Percentiles rank a stretch among this genome's conserved stretches.
phyloP scores from a whole-genome alignment of 1,284 basidiomycete genomes.

The Amylostereum areolatum region DNA sequence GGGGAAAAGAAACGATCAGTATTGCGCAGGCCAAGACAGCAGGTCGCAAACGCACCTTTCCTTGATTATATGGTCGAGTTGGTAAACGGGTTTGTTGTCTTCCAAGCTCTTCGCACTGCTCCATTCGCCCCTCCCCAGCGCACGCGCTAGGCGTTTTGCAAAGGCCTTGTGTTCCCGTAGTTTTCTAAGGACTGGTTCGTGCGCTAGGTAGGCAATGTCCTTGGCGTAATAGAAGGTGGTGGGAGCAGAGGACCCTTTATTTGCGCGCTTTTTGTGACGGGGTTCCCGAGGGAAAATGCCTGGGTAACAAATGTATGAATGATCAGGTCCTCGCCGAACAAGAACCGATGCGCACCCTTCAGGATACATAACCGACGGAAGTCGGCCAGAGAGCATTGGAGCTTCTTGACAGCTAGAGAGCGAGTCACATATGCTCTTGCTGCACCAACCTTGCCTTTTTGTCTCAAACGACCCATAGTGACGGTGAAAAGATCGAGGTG shows the following conservation, averaged over 20 bases:
- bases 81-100: slow-evolving; percentile 85
- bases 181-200: slow-evolving; percentile 95
- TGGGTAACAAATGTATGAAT: slow-evolving; percentile 24
- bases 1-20: not conserved
- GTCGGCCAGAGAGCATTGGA: slow-evolving; percentile 96
- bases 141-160: slow-evolving; percentile 93
- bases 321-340: slow-evolving; percentile 2
- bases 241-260: slow-evolving; percentile 96
- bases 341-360: slow-evolving; percentile 62
- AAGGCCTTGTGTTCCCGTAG: slow-evolving; percentile 98
- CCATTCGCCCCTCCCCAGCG: slow-evolving; percentile 94
- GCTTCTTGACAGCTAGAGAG: slow-evolving; percentile 84
- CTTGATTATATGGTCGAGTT: slow-evolving; percentile 95
- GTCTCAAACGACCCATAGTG: slow-evolving; percentile 84
- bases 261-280: slow-evolving; percentile 87
- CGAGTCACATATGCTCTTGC: slow-evolving; percentile 96
- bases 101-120: slow-evolving; percentile 91
- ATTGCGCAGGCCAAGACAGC: not conserved
- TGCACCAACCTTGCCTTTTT: slow-evolving; percentile 88
- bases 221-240: slow-evolving; percentile 99
- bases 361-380: slow-evolving; percentile 97
- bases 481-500: slow-evolving; percentile 10
- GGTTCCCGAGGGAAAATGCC: slow-evolving; percentile 99
- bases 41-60: slow-evolving; percentile 62
- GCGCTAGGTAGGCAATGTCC: slow-evolving; percentile 95